phyloP scores from a whole-genome alignment of 768 basidiomycete genomes.

The Daedaleopsis nitida region DNA sequence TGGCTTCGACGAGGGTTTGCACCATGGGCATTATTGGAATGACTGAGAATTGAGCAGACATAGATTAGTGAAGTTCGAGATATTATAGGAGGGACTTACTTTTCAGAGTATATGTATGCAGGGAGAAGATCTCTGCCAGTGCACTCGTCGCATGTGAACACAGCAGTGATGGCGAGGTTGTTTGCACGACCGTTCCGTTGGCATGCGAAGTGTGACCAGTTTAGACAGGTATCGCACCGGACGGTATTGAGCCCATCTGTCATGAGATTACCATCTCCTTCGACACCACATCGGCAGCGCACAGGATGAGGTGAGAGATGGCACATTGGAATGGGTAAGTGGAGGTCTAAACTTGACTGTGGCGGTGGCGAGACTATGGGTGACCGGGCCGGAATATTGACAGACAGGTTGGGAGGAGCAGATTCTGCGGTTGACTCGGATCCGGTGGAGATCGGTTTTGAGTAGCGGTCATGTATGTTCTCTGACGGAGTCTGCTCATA shows the following conservation, averaged over 20 bases:
- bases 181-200: background rate
- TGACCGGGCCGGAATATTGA: no score
- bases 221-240: background rate
- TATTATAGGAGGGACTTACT: background rate
- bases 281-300: background rate
- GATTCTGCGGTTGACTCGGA: no score
- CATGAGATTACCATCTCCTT: background rate
- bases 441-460: no score
- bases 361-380: no score
- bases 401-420: no score
- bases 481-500: no score
- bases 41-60: background rate
- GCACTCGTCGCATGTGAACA: background rate
- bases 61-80: no score
- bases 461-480: no score
- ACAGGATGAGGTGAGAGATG: conserved; percentile 1
- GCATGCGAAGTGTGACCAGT: conserved; percentile 1
- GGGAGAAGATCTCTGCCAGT: background rate
- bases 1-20: no score
- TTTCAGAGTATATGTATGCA: background rate
- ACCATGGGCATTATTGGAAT: no score
- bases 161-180: background rate
- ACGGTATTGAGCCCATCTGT: background rate
- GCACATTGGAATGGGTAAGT: no score
- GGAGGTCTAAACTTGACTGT: no score